These are phyloP conservation scores for Podospora appendiculata DNA, from an alignment of 495 filamentous ascomycete genomes.

Conservation along the genomic window DNA sequence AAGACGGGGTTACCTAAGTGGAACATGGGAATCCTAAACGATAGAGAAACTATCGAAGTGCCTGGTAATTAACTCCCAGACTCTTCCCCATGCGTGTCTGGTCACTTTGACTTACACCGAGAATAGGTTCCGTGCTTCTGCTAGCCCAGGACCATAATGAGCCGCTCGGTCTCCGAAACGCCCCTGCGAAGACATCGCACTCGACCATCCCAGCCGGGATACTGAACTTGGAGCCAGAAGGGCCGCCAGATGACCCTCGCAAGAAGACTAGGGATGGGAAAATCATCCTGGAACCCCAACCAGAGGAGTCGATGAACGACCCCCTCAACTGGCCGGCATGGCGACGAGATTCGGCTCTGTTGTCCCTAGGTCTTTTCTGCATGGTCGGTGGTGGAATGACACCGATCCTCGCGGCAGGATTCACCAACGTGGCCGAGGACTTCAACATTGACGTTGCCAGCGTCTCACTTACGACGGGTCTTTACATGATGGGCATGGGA, in stretches of 20 bases:
- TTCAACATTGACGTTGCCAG: slow-evolving; percentile 63
- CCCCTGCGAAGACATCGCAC: slow-evolving; percentile 64
- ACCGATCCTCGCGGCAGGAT: slow-evolving; percentile 83
- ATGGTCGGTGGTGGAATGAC: slow-evolving; percentile 93
- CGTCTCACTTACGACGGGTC: slow-evolving; percentile 83
- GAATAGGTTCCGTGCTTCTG: slow-evolving; percentile 69
- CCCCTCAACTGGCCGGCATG: slow-evolving; percentile 87
- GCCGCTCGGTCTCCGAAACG: slow-evolving; percentile 70
- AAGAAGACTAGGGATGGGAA: slow-evolving; percentile 78
- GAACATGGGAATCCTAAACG: slow-evolving; percentile 79
- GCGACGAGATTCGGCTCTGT: slow-evolving; percentile 72
- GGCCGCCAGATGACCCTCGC: slow-evolving; percentile 35
- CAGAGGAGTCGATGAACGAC: slow-evolving; percentile 84
- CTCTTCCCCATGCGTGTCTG: neutral
- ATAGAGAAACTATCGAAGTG: slow-evolving; percentile 78
- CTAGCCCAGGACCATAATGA: slow-evolving; percentile 70
- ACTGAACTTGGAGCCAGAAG: slow-evolving; percentile 16
- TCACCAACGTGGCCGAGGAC: slow-evolving; percentile 64
- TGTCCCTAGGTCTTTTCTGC: slow-evolving; percentile 85
- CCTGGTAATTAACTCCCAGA: slow-evolving; percentile 54
- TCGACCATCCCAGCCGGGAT: slow-evolving; percentile 65
- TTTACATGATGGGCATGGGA: slow-evolving; percentile 94
- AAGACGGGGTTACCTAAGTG: slow-evolving; percentile 38
- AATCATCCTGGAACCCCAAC: slow-evolving; percentile 87
- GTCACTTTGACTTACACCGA: neutral